These are phyloP conservation scores for Heracleum sosnowskyi DNA, from an alignment of 129 eudicot genomes.

Conservation along the genomic window DNA sequence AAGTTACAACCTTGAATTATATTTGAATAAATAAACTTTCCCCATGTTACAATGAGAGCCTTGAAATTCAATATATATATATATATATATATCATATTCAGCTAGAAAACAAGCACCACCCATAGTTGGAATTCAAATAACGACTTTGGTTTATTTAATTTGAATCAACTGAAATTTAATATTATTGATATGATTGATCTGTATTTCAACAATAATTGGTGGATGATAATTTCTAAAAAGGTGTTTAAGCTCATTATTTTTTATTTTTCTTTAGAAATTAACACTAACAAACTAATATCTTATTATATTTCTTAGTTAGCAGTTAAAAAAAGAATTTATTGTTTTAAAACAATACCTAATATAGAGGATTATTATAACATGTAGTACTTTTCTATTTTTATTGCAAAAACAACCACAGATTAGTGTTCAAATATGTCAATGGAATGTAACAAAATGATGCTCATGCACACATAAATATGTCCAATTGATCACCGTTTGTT, in stretches of 20 bases:
- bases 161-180: no score
- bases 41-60: neutral
- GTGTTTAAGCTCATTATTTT: neutral
- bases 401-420: no score
- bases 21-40: neutral
- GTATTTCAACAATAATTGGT: conserved; percentile 5
- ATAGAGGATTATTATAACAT: no score
- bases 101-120: neutral
- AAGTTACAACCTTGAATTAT: conserved; percentile 1
- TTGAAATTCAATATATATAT: neutral
- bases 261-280: neutral
- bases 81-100: neutral
- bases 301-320: neutral
- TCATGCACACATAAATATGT: no score
- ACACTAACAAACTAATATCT: neutral
- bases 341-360: no score
- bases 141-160: neutral
- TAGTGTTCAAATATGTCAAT: no score
- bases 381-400: no score
- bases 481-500: no score
- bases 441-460: no score
- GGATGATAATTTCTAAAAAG: conserved; percentile 7
- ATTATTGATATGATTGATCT: conserved; percentile 3
- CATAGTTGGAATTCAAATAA: neutral
- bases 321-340: neutral